A percentile compares a stretch with the other conserved stretches of the same genome.
phyloP scores from a whole-genome alignment of 345 rosid genomes.

The Microcos paniculata region DNA sequence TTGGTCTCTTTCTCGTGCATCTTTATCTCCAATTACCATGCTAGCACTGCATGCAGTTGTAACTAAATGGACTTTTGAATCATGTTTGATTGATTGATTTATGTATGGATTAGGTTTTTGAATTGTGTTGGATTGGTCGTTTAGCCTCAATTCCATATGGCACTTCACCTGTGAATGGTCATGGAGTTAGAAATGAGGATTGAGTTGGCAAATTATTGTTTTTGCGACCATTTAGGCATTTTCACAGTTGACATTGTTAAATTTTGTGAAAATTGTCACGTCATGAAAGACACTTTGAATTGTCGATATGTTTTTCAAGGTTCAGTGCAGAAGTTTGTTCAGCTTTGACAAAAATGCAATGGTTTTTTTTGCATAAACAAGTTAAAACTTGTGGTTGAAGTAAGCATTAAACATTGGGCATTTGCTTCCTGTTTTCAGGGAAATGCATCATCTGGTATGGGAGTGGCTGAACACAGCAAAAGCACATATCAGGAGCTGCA shows the following conservation, averaged over 20 bases:
- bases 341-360: background rate
- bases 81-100: background rate
- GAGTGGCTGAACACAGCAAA: slow-evolving; percentile 67
- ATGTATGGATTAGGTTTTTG: background rate
- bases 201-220: background rate
- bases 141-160: background rate
- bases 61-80: background rate
- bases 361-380: background rate
- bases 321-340: background rate
- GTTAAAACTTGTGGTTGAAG: background rate
- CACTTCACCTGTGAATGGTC: background rate
- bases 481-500: slow-evolving; percentile 62
- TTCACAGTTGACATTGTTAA: background rate
- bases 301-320: background rate
- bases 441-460: slow-evolving; percentile 81
- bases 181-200: background rate
- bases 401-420: background rate
- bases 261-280: background rate
- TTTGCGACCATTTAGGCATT: background rate
- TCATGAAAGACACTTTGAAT: background rate
- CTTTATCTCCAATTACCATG: background rate
- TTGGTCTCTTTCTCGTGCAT: background rate
- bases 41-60: background rate
- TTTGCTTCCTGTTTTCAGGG: slow-evolving; percentile 35
- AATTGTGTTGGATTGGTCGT: background rate